These are phyloP conservation scores for Phaeosphaeria sp. DNA, from an alignment of 2,329 filamentous ascomycete species.

Conservation along the genomic window DNA sequence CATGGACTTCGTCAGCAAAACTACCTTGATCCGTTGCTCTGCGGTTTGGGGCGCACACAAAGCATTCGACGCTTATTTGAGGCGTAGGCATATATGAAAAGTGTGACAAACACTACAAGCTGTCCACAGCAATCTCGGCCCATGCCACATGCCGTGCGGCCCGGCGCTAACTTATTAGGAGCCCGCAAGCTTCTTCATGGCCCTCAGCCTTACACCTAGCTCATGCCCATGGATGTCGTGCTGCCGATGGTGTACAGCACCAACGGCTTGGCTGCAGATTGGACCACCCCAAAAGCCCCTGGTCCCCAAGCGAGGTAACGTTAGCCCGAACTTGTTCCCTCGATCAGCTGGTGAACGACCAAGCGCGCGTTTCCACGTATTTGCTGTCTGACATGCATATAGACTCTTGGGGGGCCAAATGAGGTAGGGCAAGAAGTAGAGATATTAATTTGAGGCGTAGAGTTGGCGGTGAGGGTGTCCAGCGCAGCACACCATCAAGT, in stretches of 20 bases:
- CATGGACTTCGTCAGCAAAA: background rate
- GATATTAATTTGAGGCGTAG: too few species aligned
- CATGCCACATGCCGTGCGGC: slow-evolving; percentile 2
- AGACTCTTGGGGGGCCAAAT: too few species aligned
- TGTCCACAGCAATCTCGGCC: background rate
- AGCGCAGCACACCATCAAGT: too few species aligned
- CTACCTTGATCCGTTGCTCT: background rate
- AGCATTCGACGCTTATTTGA: background rate
- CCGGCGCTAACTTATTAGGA: background rate
- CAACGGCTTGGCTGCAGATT: background rate
- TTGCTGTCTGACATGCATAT: background rate
- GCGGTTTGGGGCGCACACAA: background rate
- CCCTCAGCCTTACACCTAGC: background rate
- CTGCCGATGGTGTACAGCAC: background rate
- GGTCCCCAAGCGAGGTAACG: background rate
- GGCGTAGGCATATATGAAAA: background rate
- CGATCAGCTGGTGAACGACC: background rate
- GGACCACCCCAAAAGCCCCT: background rate
- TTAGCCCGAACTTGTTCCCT: background rate
- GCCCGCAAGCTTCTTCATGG: background rate
- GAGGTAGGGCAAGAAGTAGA: too few species aligned
- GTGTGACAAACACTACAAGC: background rate
- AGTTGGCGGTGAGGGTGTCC: too few species aligned
- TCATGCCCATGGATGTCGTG: background rate
- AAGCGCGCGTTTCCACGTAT: slow-evolving; percentile 1